A percentile compares a stretch with the other conserved stretches of the same genome.
These are phyloP conservation scores for Quercus agrifolia DNA, from an alignment of 306 rosid species.

Conservation along the genomic window DNA sequence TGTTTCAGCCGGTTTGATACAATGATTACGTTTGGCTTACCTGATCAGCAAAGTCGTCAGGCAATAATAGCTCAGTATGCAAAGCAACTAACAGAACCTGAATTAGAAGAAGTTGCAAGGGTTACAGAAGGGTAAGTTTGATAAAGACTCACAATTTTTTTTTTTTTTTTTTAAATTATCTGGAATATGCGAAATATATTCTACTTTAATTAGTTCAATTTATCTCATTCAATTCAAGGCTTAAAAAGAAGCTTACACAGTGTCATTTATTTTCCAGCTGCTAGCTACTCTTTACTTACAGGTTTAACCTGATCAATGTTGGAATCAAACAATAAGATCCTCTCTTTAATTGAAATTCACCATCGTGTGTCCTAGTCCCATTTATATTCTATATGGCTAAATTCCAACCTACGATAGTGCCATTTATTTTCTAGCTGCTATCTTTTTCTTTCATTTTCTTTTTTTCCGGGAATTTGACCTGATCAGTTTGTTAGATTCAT, in stretches of 20 bases:
- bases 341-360: background rate
- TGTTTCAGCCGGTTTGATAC: constrained; percentile 74
- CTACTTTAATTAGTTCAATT: background rate
- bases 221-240: background rate
- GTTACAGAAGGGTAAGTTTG: constrained; percentile 50
- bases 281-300: too few species aligned
- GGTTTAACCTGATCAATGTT: too few species aligned
- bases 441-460: too few species aligned
- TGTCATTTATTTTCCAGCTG: too few species aligned
- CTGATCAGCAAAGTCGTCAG: constrained; percentile 70
- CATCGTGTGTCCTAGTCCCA: background rate
- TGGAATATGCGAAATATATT: background rate
- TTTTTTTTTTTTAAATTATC: background rate
- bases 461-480: background rate
- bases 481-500: background rate
- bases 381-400: background rate
- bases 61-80: constrained; percentile 87
- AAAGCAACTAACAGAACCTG: constrained; percentile 54
- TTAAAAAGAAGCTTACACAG: too few species aligned
- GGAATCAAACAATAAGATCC: too few species aligned
- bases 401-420: too few species aligned
- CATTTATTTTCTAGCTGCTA: too few species aligned
- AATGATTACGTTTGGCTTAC: constrained; percentile 69
- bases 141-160: background rate
- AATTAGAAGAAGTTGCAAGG: constrained; percentile 46